Conservation (phyloP, 768 basidiomycete species). For the Auriscalpium orientale region DNA sequence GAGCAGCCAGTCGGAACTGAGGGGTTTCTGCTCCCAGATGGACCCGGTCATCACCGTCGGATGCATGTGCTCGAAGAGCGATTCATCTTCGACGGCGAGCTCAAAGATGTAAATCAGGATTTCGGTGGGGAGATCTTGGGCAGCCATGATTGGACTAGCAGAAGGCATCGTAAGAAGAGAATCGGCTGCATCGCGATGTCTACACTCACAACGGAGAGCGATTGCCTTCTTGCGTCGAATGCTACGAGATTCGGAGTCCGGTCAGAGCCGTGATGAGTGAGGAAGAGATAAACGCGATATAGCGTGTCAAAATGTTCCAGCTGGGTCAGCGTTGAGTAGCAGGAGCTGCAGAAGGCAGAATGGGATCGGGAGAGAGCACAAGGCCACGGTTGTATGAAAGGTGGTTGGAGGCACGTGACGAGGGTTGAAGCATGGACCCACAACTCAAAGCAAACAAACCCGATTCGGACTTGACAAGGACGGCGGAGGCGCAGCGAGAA, state of each 20-base stretch:
- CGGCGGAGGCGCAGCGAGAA: not conserved
- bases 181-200: too few relatives aligned
- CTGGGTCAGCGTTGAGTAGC: not conserved
- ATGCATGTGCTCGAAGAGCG: constrained; percentile 53
- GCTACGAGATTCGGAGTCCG: too few relatives aligned
- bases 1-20: constrained; percentile 45
- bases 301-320: not conserved
- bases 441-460: not conserved
- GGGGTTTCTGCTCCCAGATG: constrained; percentile 49
- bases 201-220: too few relatives aligned
- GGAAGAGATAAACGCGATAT: not conserved
- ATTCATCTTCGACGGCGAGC: constrained; percentile 61
- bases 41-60: constrained; percentile 58
- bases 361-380: not conserved
- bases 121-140: constrained; percentile 51
- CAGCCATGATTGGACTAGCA: constrained; percentile 1
- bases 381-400: not conserved
- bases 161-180: too few relatives aligned
- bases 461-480: too few relatives aligned
- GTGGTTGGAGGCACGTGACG: not conserved
- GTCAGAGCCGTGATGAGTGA: too few relatives aligned
- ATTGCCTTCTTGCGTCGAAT: too few relatives aligned
- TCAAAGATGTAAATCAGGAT: constrained; percentile 66
- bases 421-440: not conserved
- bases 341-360: too few relatives aligned